Evolutionary conservation across 2,329 filamentous ascomycete genomes (phyloP).

Genomic region (Oidium heveae): DNA sequence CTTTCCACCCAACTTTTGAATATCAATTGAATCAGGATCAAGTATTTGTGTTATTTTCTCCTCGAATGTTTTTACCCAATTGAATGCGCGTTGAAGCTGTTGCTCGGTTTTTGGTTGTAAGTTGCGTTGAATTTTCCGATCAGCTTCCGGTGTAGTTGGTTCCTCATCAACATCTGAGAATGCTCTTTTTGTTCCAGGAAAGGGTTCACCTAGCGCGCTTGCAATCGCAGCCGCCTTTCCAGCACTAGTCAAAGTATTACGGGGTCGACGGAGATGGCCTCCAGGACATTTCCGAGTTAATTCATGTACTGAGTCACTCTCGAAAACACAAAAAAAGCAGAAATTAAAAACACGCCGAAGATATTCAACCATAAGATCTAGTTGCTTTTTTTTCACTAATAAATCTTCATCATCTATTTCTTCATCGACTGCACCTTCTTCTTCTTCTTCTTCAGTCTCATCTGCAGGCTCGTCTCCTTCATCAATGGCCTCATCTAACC

Average conservation of each 20-base stretch:
- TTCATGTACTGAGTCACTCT: slow-evolving; percentile 92
- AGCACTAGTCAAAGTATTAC: slow-evolving; percentile 58
- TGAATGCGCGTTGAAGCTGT: slow-evolving; percentile 82
- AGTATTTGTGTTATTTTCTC: slow-evolving; percentile 86
- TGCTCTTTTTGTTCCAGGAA: slow-evolving; percentile 58
- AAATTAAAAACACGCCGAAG: slow-evolving; percentile 92
- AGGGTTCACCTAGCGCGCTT: slow-evolving; percentile 58
- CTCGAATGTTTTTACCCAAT: slow-evolving; percentile 97
- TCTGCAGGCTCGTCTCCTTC: slow-evolving; percentile 42
- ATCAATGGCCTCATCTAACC: slow-evolving; percentile 35
- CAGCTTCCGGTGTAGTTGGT: slow-evolving; percentile 36
- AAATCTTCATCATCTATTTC: slow-evolving; percentile 80
- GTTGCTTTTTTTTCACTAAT: slow-evolving; percentile 80
- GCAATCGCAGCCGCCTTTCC: slow-evolving; percentile 69
- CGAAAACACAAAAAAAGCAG: slow-evolving; percentile 98
- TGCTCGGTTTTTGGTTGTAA: slow-evolving; percentile 58
- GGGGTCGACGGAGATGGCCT: slow-evolving; percentile 80
- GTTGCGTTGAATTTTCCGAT: slow-evolving; percentile 39
- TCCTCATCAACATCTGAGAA: slow-evolving; percentile 20
- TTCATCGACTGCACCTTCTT: slow-evolving; percentile 37
- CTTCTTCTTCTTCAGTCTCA: slow-evolving; percentile 51
- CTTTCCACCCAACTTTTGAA: slow-evolving; percentile 78
- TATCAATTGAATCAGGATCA: slow-evolving; percentile 66
- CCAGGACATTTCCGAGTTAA: slow-evolving; percentile 87
- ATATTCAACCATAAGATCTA: slow-evolving; percentile 90